These are phyloP conservation scores for Metschnikowia noctiluminum DNA, from an alignment of 805 yeast species.

Conservation along the genomic window DNA sequence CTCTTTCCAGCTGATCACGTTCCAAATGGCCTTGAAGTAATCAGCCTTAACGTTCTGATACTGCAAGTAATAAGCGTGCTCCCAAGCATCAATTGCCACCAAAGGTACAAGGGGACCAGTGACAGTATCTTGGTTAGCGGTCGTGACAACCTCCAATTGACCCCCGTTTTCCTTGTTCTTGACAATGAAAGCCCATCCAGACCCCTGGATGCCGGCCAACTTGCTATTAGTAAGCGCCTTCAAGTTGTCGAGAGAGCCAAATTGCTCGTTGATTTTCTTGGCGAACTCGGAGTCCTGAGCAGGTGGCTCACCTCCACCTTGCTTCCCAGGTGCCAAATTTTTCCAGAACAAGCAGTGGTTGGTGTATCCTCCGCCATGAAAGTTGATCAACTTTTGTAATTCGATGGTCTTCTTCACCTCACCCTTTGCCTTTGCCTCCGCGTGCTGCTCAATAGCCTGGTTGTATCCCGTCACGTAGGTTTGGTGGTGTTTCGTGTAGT, in stretches of 20 bases:
- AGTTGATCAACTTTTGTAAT: slow-evolving; percentile 44
- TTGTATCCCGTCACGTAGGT: slow-evolving; percentile 48
- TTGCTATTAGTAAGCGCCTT: slow-evolving; percentile 39
- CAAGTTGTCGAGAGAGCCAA: slow-evolving; percentile 44
- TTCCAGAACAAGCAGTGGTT: slow-evolving; percentile 52
- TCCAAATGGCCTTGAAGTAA: slow-evolving; percentile 50
- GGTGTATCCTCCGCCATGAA: slow-evolving; percentile 51
- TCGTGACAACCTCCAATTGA: slow-evolving; percentile 41
- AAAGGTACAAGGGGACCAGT: slow-evolving; percentile 42
- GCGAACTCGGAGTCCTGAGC: slow-evolving; percentile 31
- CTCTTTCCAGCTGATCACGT: slow-evolving; percentile 48
- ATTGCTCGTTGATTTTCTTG: slow-evolving; percentile 37
- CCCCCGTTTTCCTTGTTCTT: slow-evolving; percentile 45
- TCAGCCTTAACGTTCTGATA: slow-evolving; percentile 50
- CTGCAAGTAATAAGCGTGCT: slow-evolving; percentile 52
- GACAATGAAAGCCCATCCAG: slow-evolving; percentile 53
- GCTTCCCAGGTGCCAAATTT: slow-evolving; percentile 42
- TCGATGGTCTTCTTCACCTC: slow-evolving; percentile 42
- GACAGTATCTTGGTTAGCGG: slow-evolving; percentile 48
- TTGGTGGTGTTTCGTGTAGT: slow-evolving; percentile 50
- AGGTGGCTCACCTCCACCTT: slow-evolving; percentile 38
- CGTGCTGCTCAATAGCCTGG: slow-evolving; percentile 40
- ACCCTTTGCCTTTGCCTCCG: slow-evolving; percentile 33
- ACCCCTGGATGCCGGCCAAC: slow-evolving; percentile 49
- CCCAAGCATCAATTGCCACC: slow-evolving; percentile 54